A percentile compares a stretch with the other conserved stretches of the same genome.
Evolutionary conservation across 768 basidiomycete species (phyloP).

Genomic region (Leucosporidium creatinivorum): DNA sequence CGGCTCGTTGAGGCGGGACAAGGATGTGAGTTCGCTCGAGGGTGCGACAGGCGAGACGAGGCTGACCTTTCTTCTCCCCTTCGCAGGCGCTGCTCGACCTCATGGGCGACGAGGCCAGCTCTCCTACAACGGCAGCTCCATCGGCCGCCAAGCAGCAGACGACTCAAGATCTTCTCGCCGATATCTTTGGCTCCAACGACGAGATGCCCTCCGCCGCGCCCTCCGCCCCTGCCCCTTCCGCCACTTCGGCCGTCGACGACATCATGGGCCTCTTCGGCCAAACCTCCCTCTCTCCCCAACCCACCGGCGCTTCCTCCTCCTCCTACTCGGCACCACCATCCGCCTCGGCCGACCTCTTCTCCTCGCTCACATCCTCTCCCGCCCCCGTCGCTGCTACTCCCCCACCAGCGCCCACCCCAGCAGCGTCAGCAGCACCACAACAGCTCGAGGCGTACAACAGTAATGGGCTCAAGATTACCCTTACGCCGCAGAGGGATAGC

Average conservation of each 20-base stretch:
- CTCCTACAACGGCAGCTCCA: conserved; percentile 44
- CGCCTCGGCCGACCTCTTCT: conserved; percentile 29
- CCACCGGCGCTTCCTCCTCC: conserved; percentile 12
- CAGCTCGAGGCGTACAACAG: conserved; percentile 77
- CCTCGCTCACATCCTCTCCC: conserved; percentile 34
- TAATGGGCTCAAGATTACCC: conserved; percentile 76
- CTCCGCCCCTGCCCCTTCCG: conserved; percentile 44
- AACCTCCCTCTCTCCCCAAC: conserved; percentile 36
- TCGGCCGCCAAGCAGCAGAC: conserved; percentile 51
- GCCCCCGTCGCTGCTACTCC: conserved; percentile 37
- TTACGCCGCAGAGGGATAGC: conserved; percentile 77
- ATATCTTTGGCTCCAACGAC: conserved; percentile 67
- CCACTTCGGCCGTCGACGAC: conserved; percentile 67
- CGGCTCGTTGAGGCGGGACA: conserved; percentile 71
- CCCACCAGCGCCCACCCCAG: conserved; percentile 38
- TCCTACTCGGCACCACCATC: conserved; percentile 1
- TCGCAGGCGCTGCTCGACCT: conserved; percentile 55
- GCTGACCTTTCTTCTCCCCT: conserved; percentile 7
- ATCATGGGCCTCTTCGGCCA: conserved; percentile 82
- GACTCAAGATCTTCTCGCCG: conserved; percentile 80
- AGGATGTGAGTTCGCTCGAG: conserved; percentile 53
- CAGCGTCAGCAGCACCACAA: conserved; percentile 37
- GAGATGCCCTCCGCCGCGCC: conserved; percentile 42
- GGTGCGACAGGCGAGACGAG: neutral
- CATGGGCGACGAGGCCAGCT: conserved; percentile 64